These are phyloP conservation scores for Metschnikowia picachoensis DNA, from an alignment of 805 yeast genomes.

Conservation along the genomic window DNA sequence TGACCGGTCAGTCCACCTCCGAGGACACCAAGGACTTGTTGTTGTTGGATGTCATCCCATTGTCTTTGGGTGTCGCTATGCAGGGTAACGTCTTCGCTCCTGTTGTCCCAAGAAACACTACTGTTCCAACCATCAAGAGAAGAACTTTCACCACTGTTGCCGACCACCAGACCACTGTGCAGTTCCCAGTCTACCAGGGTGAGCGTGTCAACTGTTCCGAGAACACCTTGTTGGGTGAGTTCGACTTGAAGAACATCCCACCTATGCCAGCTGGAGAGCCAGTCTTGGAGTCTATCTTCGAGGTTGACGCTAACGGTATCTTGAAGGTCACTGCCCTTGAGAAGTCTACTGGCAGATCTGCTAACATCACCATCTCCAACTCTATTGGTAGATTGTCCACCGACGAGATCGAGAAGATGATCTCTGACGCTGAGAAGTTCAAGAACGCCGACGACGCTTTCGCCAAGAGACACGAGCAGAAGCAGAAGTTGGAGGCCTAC, in stretches of 20 bases:
- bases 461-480: constrained; percentile 99
- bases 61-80: constrained; percentile 49
- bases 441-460: constrained; percentile 98
- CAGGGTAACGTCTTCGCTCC: constrained; percentile 50
- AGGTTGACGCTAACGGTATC: constrained; percentile 50
- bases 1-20: constrained; percentile 47
- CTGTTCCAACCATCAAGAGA: constrained; percentile 49
- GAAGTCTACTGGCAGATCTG: constrained; percentile 48
- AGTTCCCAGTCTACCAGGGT: constrained; percentile 51
- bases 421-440: constrained; percentile 54
- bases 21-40: constrained; percentile 49
- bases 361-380: constrained; percentile 48
- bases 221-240: constrained; percentile 49
- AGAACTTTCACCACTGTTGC: constrained; percentile 51
- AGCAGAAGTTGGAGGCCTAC: constrained; percentile 98
- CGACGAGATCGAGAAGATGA: constrained; percentile 48
- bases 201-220: constrained; percentile 50
- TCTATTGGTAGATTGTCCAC: constrained; percentile 48
- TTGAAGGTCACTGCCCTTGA: constrained; percentile 48
- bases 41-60: constrained; percentile 49
- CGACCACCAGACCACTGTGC: constrained; percentile 49
- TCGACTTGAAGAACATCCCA: constrained; percentile 49
- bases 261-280: constrained; percentile 51
- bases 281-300: constrained; percentile 47
- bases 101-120: constrained; percentile 50